These are phyloP conservation scores for Phtheirospermum japonicum DNA, from an alignment of 257 asterid species.

Conservation along the genomic window DNA sequence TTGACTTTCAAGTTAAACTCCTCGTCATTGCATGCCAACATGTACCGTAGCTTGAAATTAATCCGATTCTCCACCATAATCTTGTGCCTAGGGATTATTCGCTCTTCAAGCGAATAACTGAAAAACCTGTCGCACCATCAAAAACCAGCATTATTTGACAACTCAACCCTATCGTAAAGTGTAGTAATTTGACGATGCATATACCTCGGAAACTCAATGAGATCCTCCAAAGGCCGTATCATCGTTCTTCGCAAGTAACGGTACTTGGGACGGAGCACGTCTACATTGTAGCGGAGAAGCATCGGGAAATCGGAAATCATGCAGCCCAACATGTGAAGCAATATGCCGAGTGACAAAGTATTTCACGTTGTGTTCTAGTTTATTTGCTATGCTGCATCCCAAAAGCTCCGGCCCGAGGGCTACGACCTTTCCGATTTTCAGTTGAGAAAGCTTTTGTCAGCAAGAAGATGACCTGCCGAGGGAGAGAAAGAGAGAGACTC, in stretches of 20 bases:
- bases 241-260: constrained; percentile 74
- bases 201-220: constrained; percentile 92
- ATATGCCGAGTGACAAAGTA: constrained; percentile 84
- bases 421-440: constrained; percentile 73
- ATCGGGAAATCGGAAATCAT: constrained; percentile 86
- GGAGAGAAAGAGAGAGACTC: too few species aligned
- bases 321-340: constrained; percentile 56
- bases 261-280: constrained; percentile 86
- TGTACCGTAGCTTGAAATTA: constrained; percentile 75
- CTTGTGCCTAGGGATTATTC: constrained; percentile 79
- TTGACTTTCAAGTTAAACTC: constrained; percentile 56
- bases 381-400: constrained; percentile 86
- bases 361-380: constrained; percentile 81
- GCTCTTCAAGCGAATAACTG: constrained; percentile 84
- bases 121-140: constrained; percentile 57
- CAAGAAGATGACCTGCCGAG: constrained; percentile 64
- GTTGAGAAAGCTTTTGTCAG: constrained; percentile 80
- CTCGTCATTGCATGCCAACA: constrained; percentile 71
- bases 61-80: constrained; percentile 67
- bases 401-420: constrained; percentile 79
- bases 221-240: constrained; percentile 81
- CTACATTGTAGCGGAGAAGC: constrained; percentile 75
- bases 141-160: constrained; percentile 5
- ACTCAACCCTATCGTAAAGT: not conserved
- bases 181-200: not conserved